Base-by-base conservation (phyloP, 1,139 yeast genomes). In the Suzukiozyma palmioleophila region DNA sequence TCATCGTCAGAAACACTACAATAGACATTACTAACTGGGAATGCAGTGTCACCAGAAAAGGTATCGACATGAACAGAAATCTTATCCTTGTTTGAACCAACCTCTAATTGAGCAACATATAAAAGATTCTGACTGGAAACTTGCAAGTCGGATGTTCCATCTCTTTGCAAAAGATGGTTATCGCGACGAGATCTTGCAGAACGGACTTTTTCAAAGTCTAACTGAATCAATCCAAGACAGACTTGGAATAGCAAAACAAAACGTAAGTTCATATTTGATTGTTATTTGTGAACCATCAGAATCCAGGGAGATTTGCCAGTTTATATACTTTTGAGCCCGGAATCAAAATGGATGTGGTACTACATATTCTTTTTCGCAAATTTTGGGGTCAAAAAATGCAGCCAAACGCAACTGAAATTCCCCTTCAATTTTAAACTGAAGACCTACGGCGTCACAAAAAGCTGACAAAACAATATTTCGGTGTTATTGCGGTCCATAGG, bases 61-160 rank as follows among this genome's bases (percentile, higher is more conserved):
- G 16, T 28, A 28, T 70, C 76, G 12, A 71, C 59, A 36, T 67
- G 50, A 1, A 68, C 68, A 2, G 54, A 50, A 15, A 61, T 60
- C 21, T 49, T 36, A 33, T 66, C 62, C 12, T 50, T 43, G 26
- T 58, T 49, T 10, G 68, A 59, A 1, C 75, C 76, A 27, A 66
- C 48, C 25, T 52, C 43, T 36, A 76, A 47, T 11, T 57, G 58
- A 1, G 75, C 73, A 39, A 72, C 15, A 28, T 3, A 28, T n/a
- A 8, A 9, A 10, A 10, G 16, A n/a, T 8, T 28, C n/a, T 13
- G 10, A 13, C 16, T 13, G 31, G 4, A 8, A 8, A 13, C 16
- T 28, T 13, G 16, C 9, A 28, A 12, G n/a, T 8, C 14, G 10
- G 14, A 4, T 8, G 16, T 5, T 8, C 31, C 31, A 28, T 26